Evolutionary conservation across 2,329 filamentous ascomycete genomes (phyloP).

Genomic region (Ramichloridium luteum): DNA sequence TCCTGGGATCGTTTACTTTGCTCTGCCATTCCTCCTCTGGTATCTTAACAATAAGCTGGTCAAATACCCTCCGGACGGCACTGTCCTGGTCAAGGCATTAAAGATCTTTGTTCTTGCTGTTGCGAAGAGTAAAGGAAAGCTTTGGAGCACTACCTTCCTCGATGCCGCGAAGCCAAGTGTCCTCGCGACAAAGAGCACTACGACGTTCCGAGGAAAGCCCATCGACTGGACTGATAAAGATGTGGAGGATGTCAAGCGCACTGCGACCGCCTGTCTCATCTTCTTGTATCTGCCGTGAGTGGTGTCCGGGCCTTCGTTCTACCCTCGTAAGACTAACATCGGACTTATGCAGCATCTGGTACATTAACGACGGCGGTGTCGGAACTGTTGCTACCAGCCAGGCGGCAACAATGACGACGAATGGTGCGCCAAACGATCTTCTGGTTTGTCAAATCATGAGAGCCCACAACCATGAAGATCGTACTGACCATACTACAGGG

Average conservation of each 20-base stretch:
- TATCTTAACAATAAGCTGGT: constrained; percentile 14
- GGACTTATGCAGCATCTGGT: too few relatives aligned
- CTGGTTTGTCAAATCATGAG: constrained; percentile 13
- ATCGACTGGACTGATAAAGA: constrained; percentile 53
- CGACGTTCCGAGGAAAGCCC: constrained; percentile 9
- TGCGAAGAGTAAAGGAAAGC: constrained; percentile 13
- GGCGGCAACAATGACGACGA: constrained; percentile 15
- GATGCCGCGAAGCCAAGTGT: constrained; percentile 14
- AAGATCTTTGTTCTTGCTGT: constrained; percentile 14
- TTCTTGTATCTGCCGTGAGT: constrained; percentile 42
- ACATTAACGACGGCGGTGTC: constrained; percentile 21
- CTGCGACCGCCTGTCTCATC: constrained; percentile 53
- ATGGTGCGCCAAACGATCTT: constrained; percentile 34
- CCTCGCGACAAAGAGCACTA: constrained; percentile 12
- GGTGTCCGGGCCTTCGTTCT: too few relatives aligned
- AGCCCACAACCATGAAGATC: not conserved
- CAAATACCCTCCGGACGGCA: constrained; percentile 16
- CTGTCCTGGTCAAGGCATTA: constrained; percentile 12
- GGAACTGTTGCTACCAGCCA: constrained; percentile 13
- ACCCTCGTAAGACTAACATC: too few relatives aligned
- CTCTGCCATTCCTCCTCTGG: constrained; percentile 24
- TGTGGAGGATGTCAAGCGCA: constrained; percentile 57
- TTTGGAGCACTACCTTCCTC: constrained; percentile 16
- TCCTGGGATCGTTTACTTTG: constrained; percentile 48
- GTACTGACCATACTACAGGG: constrained; percentile 10